Base-by-base conservation (phyloP, 257 asterid species). In the Solanum acaule region DNA sequence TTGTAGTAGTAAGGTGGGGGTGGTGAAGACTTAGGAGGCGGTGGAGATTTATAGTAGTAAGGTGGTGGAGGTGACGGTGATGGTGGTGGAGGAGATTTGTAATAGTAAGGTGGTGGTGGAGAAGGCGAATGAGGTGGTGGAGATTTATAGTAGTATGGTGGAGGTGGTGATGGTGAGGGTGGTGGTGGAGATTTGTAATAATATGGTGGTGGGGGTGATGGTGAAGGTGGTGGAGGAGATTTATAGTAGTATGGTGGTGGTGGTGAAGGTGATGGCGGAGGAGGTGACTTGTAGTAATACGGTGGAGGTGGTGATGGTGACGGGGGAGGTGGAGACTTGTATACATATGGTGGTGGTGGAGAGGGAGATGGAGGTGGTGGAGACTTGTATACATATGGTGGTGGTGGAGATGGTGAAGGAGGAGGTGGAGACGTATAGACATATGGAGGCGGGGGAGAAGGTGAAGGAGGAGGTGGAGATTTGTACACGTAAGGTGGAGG, bases 301-400 rank as follows among this genome's bases (percentile, higher is more conserved):
- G 14, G n/a, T 31, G 40, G 78, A 1, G 78, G 42, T 3, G 42
- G 78, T 0, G 78, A 72, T 0, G 42, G 79, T 0, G 44, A 33
- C 0, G 79, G 79, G 4, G 79, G 79, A 1, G 79, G 79, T 16
- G 79, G 79, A 16, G 79, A 72, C 5, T 33, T 33, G 1, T 71
- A 71, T 22, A 31, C n/a, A 33, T 72, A 72, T 16, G 79, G 44
- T 72, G 79, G 44, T 5, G 89, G 89, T 0, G 89, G 86, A 1
- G 89, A 77, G 0, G 86, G 86, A 2, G 86, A 37, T 1, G 89
- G 89, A 23, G 89, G 90, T 1, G 90, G 90, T 2, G 88, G 90
- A 37, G 90, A 88, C 4, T 29, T 88, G 8, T 88, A 88, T 4
- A 71, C 77, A 20, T 88, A 88, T 7, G 88, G 85, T 34, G 86